Evolutionary conservation across 192 early-diverging fungal species (phyloP), one percentile per base, ranked within the genome.

Genomic region (Spinellus fusiger): DNA sequence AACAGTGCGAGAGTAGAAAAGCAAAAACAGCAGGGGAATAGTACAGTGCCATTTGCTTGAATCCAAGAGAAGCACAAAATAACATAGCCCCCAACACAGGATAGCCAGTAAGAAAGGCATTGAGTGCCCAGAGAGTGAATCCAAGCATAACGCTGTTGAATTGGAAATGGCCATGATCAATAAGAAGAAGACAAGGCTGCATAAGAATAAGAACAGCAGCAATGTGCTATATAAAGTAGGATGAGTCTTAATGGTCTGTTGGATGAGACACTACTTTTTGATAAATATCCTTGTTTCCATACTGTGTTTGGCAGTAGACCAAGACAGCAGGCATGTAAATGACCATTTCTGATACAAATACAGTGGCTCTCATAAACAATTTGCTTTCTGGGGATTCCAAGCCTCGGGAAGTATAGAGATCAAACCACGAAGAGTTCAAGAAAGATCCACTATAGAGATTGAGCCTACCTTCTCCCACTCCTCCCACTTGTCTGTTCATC

Each of bases 131-230:
- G 15, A 96, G 56, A 10, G 89, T 78, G 47, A 94, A 83, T 2
- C 94, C 96, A n/a, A 99, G 79, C 96, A 99, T 99, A 0, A 94
- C 81, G 1, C 88, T 77, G 71, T 99, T 99, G 78, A 94, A 98
- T 72, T 97, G 94, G 53, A 99, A 97, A 68, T 99, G 94, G 25
- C 93, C 96, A 63, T 94, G 89, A 71, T 99, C 96, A 53, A 99
- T 89, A 53, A 99, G 65, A n/a, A 94, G 79, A 52, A 99, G 68
- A 18, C 86, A 86, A 5, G 96, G 94, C 56, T 93, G 91, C 28
- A 94, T 66, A 18, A 94, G 74, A 15, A 89, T 77, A 3, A 93
- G 61, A 1, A 90, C 58, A 25, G 62, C 58, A 7, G 62, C 56
- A 13, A 71, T 61, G 16, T 71, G 59, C 69, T 70, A 26, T 18